Percentiles rank a stretch among this genome's conserved stretches.
phyloP scores from a whole-genome alignment of 2,329 filamentous ascomycete genomes.

The Aciculosporium take region DNA sequence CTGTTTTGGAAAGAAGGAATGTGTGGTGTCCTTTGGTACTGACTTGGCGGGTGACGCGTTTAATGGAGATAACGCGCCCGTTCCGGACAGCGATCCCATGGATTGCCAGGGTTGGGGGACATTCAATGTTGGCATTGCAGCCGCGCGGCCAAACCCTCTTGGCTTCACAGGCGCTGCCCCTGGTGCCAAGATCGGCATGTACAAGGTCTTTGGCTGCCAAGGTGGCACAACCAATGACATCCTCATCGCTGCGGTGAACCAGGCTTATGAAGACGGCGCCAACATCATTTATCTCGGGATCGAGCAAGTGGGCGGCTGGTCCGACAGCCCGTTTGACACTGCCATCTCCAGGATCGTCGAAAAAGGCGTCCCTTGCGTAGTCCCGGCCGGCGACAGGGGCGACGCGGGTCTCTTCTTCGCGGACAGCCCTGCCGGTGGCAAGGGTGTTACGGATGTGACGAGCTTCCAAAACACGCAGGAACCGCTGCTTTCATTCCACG shows the following conservation, averaged over 20 bases:
- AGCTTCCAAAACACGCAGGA: slow-evolving; percentile 26
- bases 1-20: slow-evolving; percentile 28
- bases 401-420: slow-evolving; percentile 25
- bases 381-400: slow-evolving; percentile 32
- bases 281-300: slow-evolving; percentile 25
- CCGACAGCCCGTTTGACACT: slow-evolving; percentile 19
- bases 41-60: slow-evolving; percentile 27
- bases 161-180: slow-evolving; percentile 26
- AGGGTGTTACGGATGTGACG: slow-evolving; percentile 28
- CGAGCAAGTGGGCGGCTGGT: slow-evolving; percentile 18
- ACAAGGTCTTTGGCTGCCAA: slow-evolving; percentile 22
- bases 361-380: slow-evolving; percentile 25
- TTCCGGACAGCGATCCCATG: slow-evolving; percentile 25
- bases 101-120: slow-evolving; percentile 29
- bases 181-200: slow-evolving; percentile 23
- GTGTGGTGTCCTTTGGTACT: slow-evolving; percentile 27
- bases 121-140: slow-evolving; percentile 31
- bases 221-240: slow-evolving; percentile 21
- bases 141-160: slow-evolving; percentile 21
- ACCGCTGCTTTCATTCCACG: slow-evolving; percentile 23
- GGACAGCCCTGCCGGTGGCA: slow-evolving; percentile 24
- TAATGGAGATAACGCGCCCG: slow-evolving; percentile 14
- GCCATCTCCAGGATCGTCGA: slow-evolving; percentile 27
- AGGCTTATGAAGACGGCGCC: slow-evolving; percentile 25
- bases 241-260: slow-evolving; percentile 23